Conservation (phyloP, 805 yeast genomes). For the Monosporozyma aerobia region DNA sequence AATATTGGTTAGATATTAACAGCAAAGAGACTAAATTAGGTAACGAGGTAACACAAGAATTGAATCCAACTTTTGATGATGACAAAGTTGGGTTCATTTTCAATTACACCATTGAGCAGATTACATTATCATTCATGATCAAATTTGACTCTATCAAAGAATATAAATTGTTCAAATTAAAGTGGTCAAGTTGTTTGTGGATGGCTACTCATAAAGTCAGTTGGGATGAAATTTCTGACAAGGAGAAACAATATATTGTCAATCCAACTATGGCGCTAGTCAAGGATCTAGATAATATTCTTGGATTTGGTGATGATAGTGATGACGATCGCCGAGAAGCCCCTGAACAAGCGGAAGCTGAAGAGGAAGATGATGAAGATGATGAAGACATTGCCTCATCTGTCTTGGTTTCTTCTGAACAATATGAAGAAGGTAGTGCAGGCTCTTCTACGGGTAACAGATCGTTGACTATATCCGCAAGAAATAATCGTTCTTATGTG, state of each 20-base stretch:
- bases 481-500: conserved; percentile 66
- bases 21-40: conserved; percentile 30
- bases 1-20: conserved; percentile 43
- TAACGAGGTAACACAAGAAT: conserved; percentile 35
- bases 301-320: conserved; percentile 25
- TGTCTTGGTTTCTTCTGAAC: conserved; percentile 14
- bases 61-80: conserved; percentile 61
- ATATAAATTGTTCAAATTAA: conserved; percentile 44
- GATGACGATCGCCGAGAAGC: conserved; percentile 25
- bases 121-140: conserved; percentile 53
- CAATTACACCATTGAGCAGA: conserved; percentile 38
- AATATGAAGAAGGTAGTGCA: conserved; percentile 13
- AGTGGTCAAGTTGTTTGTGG: conserved; percentile 48
- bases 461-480: conserved; percentile 60
- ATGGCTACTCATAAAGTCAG: conserved; percentile 44
- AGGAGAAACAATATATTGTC: conserved; percentile 47
- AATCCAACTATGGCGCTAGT: conserved; percentile 37
- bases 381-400: conserved; percentile 29
- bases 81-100: conserved; percentile 49
- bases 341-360: conserved; percentile 26
- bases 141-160: conserved; percentile 38
- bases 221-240: conserved; percentile 37
- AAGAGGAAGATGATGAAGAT: conserved; percentile 32
- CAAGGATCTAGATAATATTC: conserved; percentile 29
- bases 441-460: conserved; percentile 37